A percentile compares a stretch with the other conserved stretches of the same genome.
Conservation (phyloP, 2,329 filamentous ascomycete genomes). For the Fulvia fulva region DNA sequence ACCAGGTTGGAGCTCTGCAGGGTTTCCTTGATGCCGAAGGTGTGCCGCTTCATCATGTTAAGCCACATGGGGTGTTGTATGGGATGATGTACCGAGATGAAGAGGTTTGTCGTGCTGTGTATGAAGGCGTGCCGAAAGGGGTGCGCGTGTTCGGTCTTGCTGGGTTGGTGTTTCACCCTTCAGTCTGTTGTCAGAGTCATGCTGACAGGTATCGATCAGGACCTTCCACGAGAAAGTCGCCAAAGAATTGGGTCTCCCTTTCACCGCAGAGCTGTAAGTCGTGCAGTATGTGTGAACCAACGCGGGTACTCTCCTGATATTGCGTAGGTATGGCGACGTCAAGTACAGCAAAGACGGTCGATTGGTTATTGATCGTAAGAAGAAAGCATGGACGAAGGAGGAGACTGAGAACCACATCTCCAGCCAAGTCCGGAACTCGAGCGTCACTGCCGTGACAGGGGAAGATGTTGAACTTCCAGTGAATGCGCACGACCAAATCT, state of each 20-base stretch:
- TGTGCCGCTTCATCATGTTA: conserved; percentile 57
- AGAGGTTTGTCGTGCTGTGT: conserved; percentile 51
- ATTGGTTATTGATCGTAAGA: conserved; percentile 56
- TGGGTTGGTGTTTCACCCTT: conserved; percentile 28
- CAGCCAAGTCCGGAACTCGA: conserved; percentile 38
- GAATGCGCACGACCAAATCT: conserved; percentile 38
- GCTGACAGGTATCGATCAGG: neutral
- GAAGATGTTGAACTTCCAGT: conserved; percentile 41
- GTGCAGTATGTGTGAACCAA: neutral
- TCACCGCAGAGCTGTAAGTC: conserved; percentile 47
- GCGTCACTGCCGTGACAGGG: conserved; percentile 41
- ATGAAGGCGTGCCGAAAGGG: conserved; percentile 50
- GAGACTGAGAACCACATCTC: conserved; percentile 41
- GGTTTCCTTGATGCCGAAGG: conserved; percentile 56
- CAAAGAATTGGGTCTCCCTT: conserved; percentile 50
- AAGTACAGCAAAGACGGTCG: conserved; percentile 49
- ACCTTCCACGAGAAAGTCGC: conserved; percentile 54
- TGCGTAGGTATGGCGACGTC: conserved; percentile 49
- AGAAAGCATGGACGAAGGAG: conserved; percentile 48
- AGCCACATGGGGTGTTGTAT: conserved; percentile 53
- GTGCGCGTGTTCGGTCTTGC: conserved; percentile 53
- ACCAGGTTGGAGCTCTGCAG: conserved; percentile 61
- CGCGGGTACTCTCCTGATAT: neutral
- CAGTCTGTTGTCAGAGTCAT: neutral
- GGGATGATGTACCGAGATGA: conserved; percentile 52